phyloP scores from a whole-genome alignment of 331 rosid species.

The Quercus lobata region DNA sequence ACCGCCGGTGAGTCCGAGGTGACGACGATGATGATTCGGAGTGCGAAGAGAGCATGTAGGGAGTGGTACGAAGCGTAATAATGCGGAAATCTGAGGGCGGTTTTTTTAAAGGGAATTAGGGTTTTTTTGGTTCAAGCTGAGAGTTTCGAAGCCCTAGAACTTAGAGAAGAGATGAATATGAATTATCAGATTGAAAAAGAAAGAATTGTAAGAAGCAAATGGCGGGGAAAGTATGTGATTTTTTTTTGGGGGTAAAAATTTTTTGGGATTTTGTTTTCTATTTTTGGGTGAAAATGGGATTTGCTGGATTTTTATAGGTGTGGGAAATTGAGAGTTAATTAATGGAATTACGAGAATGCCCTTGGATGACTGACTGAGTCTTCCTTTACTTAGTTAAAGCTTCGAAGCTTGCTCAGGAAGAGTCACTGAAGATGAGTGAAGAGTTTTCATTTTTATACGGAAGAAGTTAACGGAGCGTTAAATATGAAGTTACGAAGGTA shows the following conservation, averaged over 20 bases:
- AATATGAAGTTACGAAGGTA: too few relatives aligned
- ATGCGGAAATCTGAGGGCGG: constrained; percentile 25
- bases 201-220: constrained; percentile 40
- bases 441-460: too few relatives aligned
- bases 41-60: constrained; percentile 47
- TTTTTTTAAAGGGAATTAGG: constrained; percentile 35
- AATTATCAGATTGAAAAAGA: constrained; percentile 20
- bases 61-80: constrained; percentile 22
- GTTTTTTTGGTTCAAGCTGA: constrained; percentile 17
- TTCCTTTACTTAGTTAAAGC: background rate
- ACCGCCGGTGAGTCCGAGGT: constrained; percentile 33
- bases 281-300: constrained; percentile 18
- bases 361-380: background rate
- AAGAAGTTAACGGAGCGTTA: too few relatives aligned
- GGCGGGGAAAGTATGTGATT: constrained; percentile 78
- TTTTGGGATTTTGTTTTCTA: constrained; percentile 24
- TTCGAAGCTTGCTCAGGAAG: too few relatives aligned
- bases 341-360: constrained; percentile 16
- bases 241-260: constrained; percentile 23
- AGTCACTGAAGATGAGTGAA: too few relatives aligned
- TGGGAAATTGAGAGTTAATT: background rate
- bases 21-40: background rate
- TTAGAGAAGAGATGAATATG: constrained; percentile 33
- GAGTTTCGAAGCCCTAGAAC: constrained; percentile 51
- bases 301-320: constrained; percentile 17